Base-by-base conservation (phyloP, 352 stramenopile species). In the Phytophthora macrochlamydospora region DNA sequence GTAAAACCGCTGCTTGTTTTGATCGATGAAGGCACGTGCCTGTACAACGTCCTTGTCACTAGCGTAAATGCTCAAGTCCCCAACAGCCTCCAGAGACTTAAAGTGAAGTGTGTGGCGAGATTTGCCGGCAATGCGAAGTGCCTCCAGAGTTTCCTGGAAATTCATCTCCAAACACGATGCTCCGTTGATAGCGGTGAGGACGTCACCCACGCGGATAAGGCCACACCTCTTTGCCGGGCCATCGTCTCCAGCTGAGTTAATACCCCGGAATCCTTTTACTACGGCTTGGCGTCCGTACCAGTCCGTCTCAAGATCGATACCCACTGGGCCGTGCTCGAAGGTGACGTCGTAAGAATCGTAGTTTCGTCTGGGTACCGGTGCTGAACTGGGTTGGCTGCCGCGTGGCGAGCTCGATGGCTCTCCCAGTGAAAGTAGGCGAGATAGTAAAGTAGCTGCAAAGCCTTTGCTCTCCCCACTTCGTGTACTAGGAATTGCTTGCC, bases 1-100 rank as follows among this genome's bases (percentile, higher is more conserved):
- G 67, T 93, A 95, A 53, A 92, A 91, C 11, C 65, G 69, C 33
- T 88, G 74, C 42, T 95, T 95, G 80, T 95, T 78, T 58, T 91
- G 57, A 52, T 93, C 79, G 51, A 93, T 93, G 32, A 90, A 90
- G 49, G 77, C 78, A 54, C 88, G 87, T 3, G 86, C 86, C 46
- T 89, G 71, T 7, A 85, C 73, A 42, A 92, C 69, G 45, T 90
- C 86, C 18, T 75, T 67, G 56, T 90, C 83, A 29, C 76, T 79
- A 48, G 73, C 79, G 66, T 89, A 90, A 30, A 88, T 62, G 60
- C 81, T 90, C 46, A 91, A 69, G 52, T 94, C 84, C 0, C 85
- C 81, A 7, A 77, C 80, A 7, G 75, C 71, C 53, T 89, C 81
- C 7, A 91, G 79, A 0, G 82, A 91, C 53, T 89, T 91, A 55